Conservation (phyloP, 768 basidiomycete genomes). For the Mycena leptocephala region DNA sequence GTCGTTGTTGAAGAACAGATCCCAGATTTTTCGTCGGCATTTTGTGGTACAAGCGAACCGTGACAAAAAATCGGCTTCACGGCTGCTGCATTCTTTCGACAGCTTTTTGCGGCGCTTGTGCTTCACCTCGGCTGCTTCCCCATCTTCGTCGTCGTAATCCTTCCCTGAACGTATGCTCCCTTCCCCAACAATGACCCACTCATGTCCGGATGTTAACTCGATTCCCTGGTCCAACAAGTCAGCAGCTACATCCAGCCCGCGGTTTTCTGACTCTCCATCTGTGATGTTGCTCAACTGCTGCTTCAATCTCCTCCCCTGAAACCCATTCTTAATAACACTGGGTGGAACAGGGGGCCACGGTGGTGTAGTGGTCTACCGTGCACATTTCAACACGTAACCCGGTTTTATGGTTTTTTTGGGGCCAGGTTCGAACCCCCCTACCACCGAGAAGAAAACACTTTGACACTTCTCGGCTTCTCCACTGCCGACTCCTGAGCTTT, state of each 20-base stretch:
- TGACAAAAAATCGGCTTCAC: neutral
- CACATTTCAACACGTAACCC: no score
- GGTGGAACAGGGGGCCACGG: no score
- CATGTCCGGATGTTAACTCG: constrained; percentile 1
- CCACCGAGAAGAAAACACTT: no score
- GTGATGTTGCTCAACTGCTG: neutral
- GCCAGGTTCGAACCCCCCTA: no score
- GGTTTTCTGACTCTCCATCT: constrained; percentile 6
- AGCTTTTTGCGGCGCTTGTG: neutral
- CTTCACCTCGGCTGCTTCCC: neutral
- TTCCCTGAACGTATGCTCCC: neutral
- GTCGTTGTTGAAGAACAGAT: neutral
- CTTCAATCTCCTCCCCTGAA: neutral
- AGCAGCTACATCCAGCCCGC: neutral
- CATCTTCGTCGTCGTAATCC: neutral
- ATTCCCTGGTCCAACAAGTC: neutral
- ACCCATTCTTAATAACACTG: constrained; percentile 21
- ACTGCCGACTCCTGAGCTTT: no score
- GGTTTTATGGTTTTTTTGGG: no score
- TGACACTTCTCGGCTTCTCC: no score
- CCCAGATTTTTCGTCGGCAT: constrained; percentile 15
- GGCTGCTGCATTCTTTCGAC: neutral
- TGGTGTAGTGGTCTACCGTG: no score
- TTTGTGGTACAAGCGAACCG: neutral
- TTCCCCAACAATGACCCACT: neutral